Conservation (phyloP, 148 eudicot species). For the Selenicereus undatus region DNA sequence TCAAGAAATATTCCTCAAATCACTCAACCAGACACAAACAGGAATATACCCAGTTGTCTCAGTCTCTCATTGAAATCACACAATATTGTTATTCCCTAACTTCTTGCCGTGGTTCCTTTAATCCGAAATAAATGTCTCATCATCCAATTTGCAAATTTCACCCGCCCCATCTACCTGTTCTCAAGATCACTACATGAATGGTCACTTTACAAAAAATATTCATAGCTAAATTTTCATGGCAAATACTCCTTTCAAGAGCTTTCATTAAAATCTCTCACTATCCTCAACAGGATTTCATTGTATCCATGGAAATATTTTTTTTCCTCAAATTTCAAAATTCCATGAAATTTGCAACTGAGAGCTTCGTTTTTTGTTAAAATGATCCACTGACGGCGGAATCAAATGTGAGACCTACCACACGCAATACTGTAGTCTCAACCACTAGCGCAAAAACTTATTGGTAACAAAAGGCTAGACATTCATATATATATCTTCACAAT, state of each 20-base stretch:
- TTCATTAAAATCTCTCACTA: background rate
- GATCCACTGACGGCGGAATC: too few relatives aligned
- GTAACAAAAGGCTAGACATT: background rate
- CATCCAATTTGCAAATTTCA: too few relatives aligned
- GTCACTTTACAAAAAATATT: background rate
- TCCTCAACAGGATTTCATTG: background rate
- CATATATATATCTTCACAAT: background rate
- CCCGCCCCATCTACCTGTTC: background rate
- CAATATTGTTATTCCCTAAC: too few relatives aligned
- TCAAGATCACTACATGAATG: background rate
- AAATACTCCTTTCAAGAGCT: background rate
- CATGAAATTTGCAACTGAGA: background rate
- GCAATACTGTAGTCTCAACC: too few relatives aligned
- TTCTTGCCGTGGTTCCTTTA: background rate
- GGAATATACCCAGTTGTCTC: background rate
- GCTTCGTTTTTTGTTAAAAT: too few relatives aligned
- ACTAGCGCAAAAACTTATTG: too few relatives aligned
- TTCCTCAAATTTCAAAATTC: background rate
- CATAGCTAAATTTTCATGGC: background rate
- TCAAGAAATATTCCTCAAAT: background rate
- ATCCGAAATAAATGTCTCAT: too few relatives aligned
- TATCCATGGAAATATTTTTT: background rate
- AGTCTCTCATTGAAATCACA: background rate
- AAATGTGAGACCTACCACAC: too few relatives aligned
- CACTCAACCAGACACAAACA: background rate